Evolutionary conservation across 208 protist genomes (phyloP).

Genomic region (Vickermania ingenoplastis): DNA sequence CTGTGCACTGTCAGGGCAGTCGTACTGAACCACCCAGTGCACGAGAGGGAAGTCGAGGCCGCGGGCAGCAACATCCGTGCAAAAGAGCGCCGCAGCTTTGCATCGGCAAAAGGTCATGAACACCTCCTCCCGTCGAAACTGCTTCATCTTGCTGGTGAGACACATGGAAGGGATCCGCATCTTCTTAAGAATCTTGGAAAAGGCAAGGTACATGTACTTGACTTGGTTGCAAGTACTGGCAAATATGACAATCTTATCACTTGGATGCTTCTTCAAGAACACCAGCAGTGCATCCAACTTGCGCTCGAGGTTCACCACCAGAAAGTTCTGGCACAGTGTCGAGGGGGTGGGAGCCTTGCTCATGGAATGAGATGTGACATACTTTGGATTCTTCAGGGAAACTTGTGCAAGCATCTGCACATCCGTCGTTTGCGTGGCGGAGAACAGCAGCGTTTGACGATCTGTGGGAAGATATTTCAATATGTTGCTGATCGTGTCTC

Average conservation of each 20-base stretch:
- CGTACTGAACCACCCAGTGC: constrained; percentile 98
- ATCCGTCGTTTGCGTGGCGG: constrained; percentile 97
- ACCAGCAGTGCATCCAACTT: constrained; percentile 97
- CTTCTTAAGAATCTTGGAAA: constrained; percentile 87
- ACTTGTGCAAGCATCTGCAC: constrained; percentile 92
- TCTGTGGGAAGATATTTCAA: constrained; percentile 77
- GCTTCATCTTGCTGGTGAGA: constrained; percentile 91
- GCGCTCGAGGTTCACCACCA: constrained; percentile 81
- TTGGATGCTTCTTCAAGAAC: constrained; percentile 95
- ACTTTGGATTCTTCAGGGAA: constrained; percentile 90
- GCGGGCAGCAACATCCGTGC: constrained; percentile 98
- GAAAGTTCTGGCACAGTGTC: constrained; percentile 91
- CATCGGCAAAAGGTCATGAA: constrained; percentile 85
- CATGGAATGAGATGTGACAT: constrained; percentile 91
- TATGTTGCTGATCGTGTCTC: constrained; percentile 90
- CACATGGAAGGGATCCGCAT: constrained; percentile 88
- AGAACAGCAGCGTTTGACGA: constrained; percentile 99
- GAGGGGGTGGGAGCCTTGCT: constrained; percentile 73
- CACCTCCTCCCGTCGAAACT: constrained; percentile 86
- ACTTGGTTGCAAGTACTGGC: constrained; percentile 97
- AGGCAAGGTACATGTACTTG: constrained; percentile 88
- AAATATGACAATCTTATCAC: constrained; percentile 97
- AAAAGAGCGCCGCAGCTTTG: constrained; percentile 92
- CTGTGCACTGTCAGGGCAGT: constrained; percentile 96
- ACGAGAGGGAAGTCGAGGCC: constrained; percentile 97